phyloP scores from a whole-genome alignment of 768 basidiomycete genomes.

The Symmetrospora coprosmae region DNA sequence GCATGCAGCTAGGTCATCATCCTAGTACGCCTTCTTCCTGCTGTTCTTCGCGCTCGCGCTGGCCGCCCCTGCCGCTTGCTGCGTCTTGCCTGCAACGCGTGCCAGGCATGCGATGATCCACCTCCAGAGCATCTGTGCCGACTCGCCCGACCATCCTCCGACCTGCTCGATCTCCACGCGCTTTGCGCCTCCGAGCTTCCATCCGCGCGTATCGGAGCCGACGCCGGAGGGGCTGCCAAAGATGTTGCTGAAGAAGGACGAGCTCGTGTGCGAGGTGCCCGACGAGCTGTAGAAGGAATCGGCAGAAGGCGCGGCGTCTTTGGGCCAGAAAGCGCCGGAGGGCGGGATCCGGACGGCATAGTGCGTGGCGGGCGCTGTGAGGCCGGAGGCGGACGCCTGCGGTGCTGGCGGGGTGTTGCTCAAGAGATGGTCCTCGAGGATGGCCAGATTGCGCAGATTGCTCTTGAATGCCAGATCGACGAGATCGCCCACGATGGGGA shows the following conservation, averaged over 20 bases:
- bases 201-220: background rate
- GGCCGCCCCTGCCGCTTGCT: background rate
- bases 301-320: background rate
- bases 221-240: background rate
- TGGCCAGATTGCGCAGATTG: conserved; percentile 4
- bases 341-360: conserved; percentile 10
- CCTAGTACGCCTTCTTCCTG: conserved; percentile 6
- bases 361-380: conserved; percentile 14
- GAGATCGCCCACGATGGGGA: conserved; percentile 13
- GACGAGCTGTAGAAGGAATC: background rate
- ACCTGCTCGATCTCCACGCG: conserved; percentile 15
- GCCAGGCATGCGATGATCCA: conserved; percentile 3
- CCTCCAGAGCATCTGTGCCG: background rate
- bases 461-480: conserved; percentile 18
- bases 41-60: background rate
- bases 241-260: conserved; percentile 15
- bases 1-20: too few species aligned
- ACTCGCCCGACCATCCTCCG: conserved; percentile 14
- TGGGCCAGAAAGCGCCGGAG: conserved; percentile 13
- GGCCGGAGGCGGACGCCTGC: background rate
- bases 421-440: conserved; percentile 11
- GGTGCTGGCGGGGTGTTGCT: conserved; percentile 10
- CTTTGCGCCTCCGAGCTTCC: conserved; percentile 19
- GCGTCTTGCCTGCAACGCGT: background rate
- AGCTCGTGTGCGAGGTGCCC: background rate